Conservation (phyloP, 1,139 yeast species). For the Candida sp. region DNA sequence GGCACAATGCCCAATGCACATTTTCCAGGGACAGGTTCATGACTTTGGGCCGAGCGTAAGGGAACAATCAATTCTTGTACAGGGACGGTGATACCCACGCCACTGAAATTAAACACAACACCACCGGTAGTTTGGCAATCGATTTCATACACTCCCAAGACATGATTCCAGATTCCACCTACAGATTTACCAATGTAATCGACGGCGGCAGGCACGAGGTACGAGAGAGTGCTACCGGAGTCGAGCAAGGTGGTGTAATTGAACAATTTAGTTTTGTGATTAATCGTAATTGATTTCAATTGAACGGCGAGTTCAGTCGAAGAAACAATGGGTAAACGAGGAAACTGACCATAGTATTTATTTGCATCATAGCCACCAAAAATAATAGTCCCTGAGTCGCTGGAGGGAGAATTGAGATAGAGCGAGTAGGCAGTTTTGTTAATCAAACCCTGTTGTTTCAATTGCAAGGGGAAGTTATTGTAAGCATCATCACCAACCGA, state of each 20-base stretch:
- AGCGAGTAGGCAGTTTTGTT: conserved; percentile 17
- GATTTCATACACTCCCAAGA: conserved; percentile 8
- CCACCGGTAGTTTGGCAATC: background rate
- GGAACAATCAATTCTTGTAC: conserved; percentile 14
- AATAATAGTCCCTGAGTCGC: conserved; percentile 31
- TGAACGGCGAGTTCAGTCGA: background rate
- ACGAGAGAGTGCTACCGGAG: conserved; percentile 27
- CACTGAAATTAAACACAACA: conserved; percentile 24
- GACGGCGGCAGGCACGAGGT: conserved; percentile 17
- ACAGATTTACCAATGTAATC: conserved; percentile 17
- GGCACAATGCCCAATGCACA: conserved; percentile 8
- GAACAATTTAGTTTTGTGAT: background rate
- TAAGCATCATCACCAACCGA: background rate
- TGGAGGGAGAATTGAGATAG: conserved; percentile 13
- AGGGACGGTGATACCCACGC: conserved; percentile 26
- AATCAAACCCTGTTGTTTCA: conserved; percentile 19
- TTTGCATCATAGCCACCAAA: conserved; percentile 50
- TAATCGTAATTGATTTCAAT: background rate
- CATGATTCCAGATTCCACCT: conserved; percentile 11
- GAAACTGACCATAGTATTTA: conserved; percentile 37
- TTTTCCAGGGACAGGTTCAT: background rate
- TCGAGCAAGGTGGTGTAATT: conserved; percentile 12
- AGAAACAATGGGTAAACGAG: conserved; percentile 4
- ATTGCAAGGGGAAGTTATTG: conserved; percentile 15
- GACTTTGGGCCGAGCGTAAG: background rate